Evolutionary conservation across 257 asterid genomes (phyloP), one percentile per base, ranked within the genome.

Genomic region (Solanum tarapatanum): DNA sequence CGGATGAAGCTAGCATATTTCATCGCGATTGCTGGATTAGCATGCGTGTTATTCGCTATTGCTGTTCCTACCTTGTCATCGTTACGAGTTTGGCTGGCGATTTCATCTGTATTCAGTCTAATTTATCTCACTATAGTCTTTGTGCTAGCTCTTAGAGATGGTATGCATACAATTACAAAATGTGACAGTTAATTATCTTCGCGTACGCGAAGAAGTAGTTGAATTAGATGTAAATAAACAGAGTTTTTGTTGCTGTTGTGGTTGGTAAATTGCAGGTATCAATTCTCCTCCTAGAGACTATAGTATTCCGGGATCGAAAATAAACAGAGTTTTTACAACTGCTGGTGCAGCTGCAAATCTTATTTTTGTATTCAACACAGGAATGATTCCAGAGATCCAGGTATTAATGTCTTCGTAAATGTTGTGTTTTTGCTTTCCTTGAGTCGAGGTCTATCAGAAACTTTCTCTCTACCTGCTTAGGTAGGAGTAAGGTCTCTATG

Each of bases 311-410:
- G 96, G 95, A 88, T 72, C 96, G 39, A 87, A 76, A 30, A 66
- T 82, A 32, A 86, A 91, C 92, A 94, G 86, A 92, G 82, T 94
- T 88, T 96, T 96, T 86, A 89, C 97, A 7, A 94, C 94, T 28
- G 88, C 93, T n/a, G 99, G 99, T 88, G 98, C 98, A 74, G 83
- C 94, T 74, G 98, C 97, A 64, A 96, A 91, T 88, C 95, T 95
- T 48, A 96, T 96, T 30, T 96, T 96, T 70, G 95, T 98, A 86
- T 96, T 95, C 94, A 96, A 96, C 85, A 96, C 99, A 3, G 98
- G 99, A 91, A 96, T 96, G 99, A 97, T 96, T 89, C 99, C 99
- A 5, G 99, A 96, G 93, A 96, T 96, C 86, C 99, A 95, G 97
- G 99, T 94, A 48, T n/a, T 60, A n/a, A 8, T 60, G 60, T 60